Percentiles rank a stretch among this genome's conserved stretches.
These are phyloP conservation scores for Hypericum androsaemum DNA, from an alignment of 345 rosid genomes.

Conservation along the genomic window DNA sequence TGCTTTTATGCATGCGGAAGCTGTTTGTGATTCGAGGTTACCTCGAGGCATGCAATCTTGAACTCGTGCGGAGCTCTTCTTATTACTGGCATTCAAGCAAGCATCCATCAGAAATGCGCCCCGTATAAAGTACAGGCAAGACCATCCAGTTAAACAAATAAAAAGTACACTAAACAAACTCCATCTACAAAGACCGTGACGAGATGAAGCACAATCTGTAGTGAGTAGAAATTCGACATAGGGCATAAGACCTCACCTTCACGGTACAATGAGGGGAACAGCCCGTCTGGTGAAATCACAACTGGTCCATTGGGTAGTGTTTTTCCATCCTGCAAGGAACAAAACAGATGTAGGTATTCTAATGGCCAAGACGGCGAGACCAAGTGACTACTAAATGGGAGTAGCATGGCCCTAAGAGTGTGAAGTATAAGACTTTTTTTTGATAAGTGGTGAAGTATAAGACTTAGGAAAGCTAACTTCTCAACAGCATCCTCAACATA, in stretches of 20 bases:
- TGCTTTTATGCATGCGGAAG: background rate
- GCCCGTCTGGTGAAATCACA: constrained; percentile 85
- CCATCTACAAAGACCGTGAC: background rate
- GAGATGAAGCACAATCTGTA: no score
- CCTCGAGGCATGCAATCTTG: constrained; percentile 93
- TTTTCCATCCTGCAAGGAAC: constrained; percentile 66
- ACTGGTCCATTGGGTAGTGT: constrained; percentile 81
- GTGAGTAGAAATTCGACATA: no score
- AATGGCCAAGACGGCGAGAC: no score
- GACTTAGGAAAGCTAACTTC: no score
- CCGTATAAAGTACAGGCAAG: no score
- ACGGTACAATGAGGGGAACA: constrained; percentile 79
- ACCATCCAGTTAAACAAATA: background rate
- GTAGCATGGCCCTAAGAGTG: no score
- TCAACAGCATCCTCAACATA: no score
- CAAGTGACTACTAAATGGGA: no score
- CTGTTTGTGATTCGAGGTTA: constrained; percentile 15
- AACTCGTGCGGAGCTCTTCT: constrained; percentile 94
- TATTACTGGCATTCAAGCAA: constrained; percentile 43
- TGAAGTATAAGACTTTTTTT: no score
- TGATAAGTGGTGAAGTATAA: no score
- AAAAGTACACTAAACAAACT: background rate
- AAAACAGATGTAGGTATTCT: background rate
- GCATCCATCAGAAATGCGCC: constrained; percentile 7
- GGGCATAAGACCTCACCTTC: constrained; percentile 43